Evolutionary conservation across 192 early-diverging fungal genomes (phyloP).

Genomic region (Coemansia sp.): DNA sequence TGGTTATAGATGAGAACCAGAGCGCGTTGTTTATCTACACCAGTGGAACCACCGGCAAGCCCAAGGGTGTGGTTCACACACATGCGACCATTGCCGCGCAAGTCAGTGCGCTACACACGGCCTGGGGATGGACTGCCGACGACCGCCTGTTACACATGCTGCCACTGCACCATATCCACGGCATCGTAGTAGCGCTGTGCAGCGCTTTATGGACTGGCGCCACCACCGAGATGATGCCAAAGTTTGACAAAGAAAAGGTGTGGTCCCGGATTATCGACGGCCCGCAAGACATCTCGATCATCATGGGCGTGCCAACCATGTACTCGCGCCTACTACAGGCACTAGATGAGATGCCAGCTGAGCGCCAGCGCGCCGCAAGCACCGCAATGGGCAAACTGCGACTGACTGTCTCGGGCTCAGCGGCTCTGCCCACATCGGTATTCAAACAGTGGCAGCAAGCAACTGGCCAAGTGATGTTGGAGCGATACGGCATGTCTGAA

Average conservation of each 20-base stretch:
- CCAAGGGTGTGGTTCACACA: slow-evolving; percentile 86
- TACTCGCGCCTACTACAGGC: slow-evolving; percentile 72
- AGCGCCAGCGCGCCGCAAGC: slow-evolving; percentile 43
- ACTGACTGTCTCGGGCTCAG: slow-evolving; percentile 78
- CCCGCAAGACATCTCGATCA: slow-evolving; percentile 61
- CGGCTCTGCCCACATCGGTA: slow-evolving; percentile 71
- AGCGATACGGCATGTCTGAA: slow-evolving; percentile 89
- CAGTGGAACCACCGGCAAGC: slow-evolving; percentile 67
- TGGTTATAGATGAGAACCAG: slow-evolving; percentile 38
- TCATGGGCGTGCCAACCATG: slow-evolving; percentile 92
- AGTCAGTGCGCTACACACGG: slow-evolving; percentile 60
- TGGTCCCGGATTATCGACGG: slow-evolving; percentile 66
- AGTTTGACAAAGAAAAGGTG: slow-evolving; percentile 63
- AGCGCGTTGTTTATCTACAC: slow-evolving; percentile 79
- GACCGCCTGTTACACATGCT: slow-evolving; percentile 79
- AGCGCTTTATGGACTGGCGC: slow-evolving; percentile 71
- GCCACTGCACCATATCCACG: slow-evolving; percentile 87
- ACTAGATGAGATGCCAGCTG: slow-evolving; percentile 52
- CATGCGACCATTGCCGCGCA: slow-evolving; percentile 67
- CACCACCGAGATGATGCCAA: slow-evolving; percentile 71
- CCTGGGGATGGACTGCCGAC: slow-evolving; percentile 67
- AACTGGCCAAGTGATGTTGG: slow-evolving; percentile 75
- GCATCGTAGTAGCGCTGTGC: slow-evolving; percentile 60
- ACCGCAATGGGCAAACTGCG: slow-evolving; percentile 64
- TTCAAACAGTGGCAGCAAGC: slow-evolving; percentile 68